These are phyloP conservation scores for Paspalum notatum DNA, from an alignment of 176 grass and related monocot species.

Conservation along the genomic window DNA sequence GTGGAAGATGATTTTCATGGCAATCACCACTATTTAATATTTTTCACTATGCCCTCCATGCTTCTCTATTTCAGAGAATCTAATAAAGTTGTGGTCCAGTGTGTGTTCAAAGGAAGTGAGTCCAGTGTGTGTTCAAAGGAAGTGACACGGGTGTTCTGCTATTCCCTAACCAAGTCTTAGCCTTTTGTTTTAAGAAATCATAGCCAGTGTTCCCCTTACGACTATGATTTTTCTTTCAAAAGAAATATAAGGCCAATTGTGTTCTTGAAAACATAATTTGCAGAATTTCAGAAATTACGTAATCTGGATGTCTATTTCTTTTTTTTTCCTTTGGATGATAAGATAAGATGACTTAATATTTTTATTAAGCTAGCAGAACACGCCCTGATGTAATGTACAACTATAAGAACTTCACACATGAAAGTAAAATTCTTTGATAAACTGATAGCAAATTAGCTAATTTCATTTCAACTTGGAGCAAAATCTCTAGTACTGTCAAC, in stretches of 20 bases:
- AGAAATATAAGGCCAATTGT: neutral
- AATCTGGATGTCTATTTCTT: neutral
- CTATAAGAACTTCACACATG: neutral
- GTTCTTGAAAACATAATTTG: neutral
- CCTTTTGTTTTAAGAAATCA: no score
- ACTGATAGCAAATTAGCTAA: neutral
- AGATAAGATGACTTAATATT: neutral
- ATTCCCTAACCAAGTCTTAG: neutral
- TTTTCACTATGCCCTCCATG: neutral
- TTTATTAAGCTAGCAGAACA: neutral
- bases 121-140: conserved; percentile 4
- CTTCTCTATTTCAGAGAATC: conserved; percentile 34
- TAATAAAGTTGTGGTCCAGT: conserved; percentile 39
- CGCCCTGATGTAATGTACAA: neutral
- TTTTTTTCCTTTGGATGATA: neutral
- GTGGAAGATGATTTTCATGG: conserved; percentile 44
- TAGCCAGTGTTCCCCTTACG: no score
- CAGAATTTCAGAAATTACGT: neutral
- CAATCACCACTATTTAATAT: conserved; percentile 40
- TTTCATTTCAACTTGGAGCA: neutral
- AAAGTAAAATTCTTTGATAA: neutral
- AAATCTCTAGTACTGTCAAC: neutral
- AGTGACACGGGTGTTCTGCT: conserved; percentile 13
- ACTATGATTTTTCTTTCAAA: no score
- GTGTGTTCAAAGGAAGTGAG: no score